Percentiles rank a stretch among this genome's conserved stretches.
These are phyloP conservation scores for Eutreptiella sp. DNA, from an alignment of 208 protist genomes.

Conservation along the genomic window DNA sequence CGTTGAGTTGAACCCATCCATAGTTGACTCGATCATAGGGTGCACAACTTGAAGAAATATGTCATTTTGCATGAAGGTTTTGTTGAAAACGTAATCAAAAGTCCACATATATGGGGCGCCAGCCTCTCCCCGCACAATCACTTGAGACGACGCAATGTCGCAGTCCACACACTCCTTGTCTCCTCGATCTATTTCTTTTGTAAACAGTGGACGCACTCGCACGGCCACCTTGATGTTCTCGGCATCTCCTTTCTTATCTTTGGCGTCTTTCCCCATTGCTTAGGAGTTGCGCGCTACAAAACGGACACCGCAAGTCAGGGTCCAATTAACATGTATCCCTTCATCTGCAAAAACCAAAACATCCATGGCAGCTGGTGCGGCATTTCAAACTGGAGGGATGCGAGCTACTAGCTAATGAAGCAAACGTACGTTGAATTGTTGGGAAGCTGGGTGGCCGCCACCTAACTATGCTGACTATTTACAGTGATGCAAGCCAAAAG, in stretches of 20 bases:
- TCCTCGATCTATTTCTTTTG: constrained; percentile 9
- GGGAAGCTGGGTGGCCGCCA: no score
- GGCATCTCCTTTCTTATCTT: constrained; percentile 15
- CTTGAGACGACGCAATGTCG: background rate
- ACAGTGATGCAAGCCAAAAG: no score
- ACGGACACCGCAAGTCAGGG: no score
- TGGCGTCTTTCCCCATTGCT: no score
- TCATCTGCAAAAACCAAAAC: no score
- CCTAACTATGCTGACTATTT: no score
- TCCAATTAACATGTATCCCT: no score
- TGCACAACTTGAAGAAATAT: constrained; percentile 3
- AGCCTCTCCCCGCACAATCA: constrained; percentile 11
- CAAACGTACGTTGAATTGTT: no score
- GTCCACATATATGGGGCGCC: constrained; percentile 15
- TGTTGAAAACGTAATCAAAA: constrained; percentile 17
- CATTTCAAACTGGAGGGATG: no score
- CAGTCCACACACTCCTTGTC: constrained; percentile 12
- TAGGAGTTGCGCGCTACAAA: no score
- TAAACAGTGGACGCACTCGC: background rate
- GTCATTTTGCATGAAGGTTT: constrained; percentile 13
- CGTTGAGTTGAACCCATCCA: constrained; percentile 21
- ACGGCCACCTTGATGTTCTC: constrained; percentile 24
- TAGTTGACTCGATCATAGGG: constrained; percentile 12
- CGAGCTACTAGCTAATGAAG: no score
- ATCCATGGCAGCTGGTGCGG: no score